A percentile compares a stretch with the other conserved stretches of the same genome.
Conservation (phyloP, 78 protist species). For the Guillardia theta region DNA sequence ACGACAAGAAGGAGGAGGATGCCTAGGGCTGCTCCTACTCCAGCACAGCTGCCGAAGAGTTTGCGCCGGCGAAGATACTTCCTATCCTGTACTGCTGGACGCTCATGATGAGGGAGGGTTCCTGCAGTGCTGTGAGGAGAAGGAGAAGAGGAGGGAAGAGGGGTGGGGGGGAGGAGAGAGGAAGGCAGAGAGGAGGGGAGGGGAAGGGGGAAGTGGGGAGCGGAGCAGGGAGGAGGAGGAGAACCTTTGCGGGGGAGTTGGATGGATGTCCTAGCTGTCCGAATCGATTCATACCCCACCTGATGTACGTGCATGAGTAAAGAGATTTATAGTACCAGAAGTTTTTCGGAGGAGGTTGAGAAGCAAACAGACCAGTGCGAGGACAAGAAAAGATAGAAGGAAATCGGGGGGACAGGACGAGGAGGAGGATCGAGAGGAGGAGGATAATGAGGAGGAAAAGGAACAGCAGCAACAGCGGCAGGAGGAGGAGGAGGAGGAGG, state of each 20-base stretch:
- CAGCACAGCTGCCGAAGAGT: background rate
- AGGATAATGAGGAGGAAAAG: background rate
- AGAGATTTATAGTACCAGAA: background rate
- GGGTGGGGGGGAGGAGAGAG: background rate
- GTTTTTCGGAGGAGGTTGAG: background rate
- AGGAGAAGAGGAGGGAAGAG: background rate
- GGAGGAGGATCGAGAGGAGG: background rate
- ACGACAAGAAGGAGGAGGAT: no score
- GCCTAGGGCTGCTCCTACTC: background rate
- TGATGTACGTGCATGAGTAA: background rate
- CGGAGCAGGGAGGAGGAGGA: background rate
- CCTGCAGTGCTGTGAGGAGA: background rate
- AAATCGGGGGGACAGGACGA: slow-evolving; percentile 20
- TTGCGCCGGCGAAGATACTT: background rate
- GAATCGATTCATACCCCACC: no score
- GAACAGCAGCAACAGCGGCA: background rate
- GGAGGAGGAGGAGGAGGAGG: background rate
- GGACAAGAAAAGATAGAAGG: background rate
- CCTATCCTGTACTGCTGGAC: background rate
- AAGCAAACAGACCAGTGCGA: background rate
- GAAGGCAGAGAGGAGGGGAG: background rate
- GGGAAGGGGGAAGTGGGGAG: background rate
- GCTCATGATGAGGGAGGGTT: background rate
- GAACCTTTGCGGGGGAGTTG: no score
- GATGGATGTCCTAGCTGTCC: no score